Evolutionary conservation across 345 rosid species (phyloP), one percentile per base, ranked within the genome.

Genomic region (Salix brachista): DNA sequence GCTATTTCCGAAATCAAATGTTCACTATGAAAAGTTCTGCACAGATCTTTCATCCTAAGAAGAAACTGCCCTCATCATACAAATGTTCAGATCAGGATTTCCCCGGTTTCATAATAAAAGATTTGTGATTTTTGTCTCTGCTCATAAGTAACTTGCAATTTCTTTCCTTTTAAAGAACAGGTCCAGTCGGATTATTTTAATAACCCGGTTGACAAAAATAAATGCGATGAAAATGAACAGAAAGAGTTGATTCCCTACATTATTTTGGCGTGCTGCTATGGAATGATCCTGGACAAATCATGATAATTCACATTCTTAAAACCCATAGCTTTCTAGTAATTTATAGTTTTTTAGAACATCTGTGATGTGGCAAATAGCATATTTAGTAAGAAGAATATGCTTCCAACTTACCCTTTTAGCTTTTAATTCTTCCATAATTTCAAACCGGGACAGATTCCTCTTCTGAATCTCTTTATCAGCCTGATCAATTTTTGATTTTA

Each of bases 381-480:
- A 30, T 36, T 46, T 32, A 52, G 54, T 37, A 42, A 72, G 21
- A 64, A 72, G 72, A 78, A 71, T 14, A 61, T 32, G 39, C 50
- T 23, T 46, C 34, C 10, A 58, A 77, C 90, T 77, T 83, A 94
- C 97, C 93, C 85, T 91, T 83, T 84, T 88, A 44, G 85, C 84
- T 80, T 75, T 90, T 76, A 91, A 67, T 58, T 87, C 85, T 0
- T 91, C 87, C 14, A 71, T 54, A 10, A 89, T 78, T 71, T 65
- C 83, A 70, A 65, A 58, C 34, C 94, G 85, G 62, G 89, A 83
- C 18, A 77, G 76, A 74, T 73, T 93, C 83, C 76, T 70, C 83
- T 71, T 86, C 23, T 78, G 71, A 52, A 91, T 80, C 87, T 90
- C 97, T 77, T 78, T 86, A 69, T 90, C 94, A 75, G 89, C 90